Conservation (phyloP, 257 asterid species). For the Fraxinus excelsior region DNA sequence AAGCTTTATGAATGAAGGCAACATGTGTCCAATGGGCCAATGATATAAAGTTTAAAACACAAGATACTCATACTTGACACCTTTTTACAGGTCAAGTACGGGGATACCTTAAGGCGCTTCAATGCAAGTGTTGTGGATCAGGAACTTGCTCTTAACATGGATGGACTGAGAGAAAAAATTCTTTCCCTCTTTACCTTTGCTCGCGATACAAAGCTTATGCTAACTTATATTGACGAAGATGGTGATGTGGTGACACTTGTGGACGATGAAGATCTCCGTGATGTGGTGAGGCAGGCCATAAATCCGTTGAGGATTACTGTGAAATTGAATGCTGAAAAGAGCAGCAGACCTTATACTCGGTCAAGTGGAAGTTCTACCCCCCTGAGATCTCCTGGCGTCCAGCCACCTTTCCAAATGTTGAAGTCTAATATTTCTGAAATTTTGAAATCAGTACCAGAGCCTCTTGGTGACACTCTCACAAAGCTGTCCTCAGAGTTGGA, state of each 20-base stretch:
- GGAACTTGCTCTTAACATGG: conserved; percentile 49
- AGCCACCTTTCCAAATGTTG: conserved; percentile 32
- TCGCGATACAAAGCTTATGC: conserved; percentile 48
- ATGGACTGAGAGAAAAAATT: conserved; percentile 67
- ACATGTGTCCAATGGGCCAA: not conserved
- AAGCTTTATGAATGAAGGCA: not conserved
- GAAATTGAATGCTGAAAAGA: conserved; percentile 34
- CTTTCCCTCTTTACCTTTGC: conserved; percentile 55
- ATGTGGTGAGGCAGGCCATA: conserved; percentile 68
- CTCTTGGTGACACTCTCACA: conserved; percentile 36
- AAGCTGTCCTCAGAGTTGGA: conserved; percentile 53
- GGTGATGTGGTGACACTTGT: conserved; percentile 67
- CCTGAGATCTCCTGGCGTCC: conserved; percentile 27
- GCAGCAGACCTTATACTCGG: conserved; percentile 22
- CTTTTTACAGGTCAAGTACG: conserved; percentile 70
- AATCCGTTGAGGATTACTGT: conserved; percentile 75
- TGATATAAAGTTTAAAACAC: not conserved
- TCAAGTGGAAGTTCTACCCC: conserved; percentile 40
- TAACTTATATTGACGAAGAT: conserved; percentile 88
- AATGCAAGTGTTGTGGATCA: conserved; percentile 41
- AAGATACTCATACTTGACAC: not conserved
- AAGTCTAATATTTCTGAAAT: conserved; percentile 40
- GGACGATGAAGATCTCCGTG: conserved; percentile 83
- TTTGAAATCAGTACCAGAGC: conserved; percentile 54
- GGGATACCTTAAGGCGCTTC: conserved; percentile 77